Evolutionary conservation across 345 rosid species (phyloP).

Genomic region (Eucalyptus paniculata): DNA sequence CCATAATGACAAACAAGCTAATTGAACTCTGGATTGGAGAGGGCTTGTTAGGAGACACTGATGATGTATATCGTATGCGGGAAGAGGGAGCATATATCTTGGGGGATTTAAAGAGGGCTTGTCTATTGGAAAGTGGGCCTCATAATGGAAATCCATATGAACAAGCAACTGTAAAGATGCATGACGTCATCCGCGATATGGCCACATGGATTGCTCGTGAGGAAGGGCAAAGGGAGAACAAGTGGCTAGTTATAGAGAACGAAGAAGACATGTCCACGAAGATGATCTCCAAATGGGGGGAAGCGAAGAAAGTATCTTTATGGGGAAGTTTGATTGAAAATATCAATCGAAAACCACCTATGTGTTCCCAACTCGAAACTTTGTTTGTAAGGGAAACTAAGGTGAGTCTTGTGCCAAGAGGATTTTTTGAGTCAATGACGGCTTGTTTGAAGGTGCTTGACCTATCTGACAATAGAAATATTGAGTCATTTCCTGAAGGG

Average conservation of each 20-base stretch:
- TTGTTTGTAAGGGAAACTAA: not conserved
- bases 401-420: not conserved
- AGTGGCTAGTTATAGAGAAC: not conserved
- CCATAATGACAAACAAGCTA: not conserved
- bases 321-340: not conserved
- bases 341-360: rapidly evolving
- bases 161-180: not conserved
- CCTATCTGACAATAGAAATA: rapidly evolving
- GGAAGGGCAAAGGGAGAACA: not conserved
- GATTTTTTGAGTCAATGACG: rapidly evolving
- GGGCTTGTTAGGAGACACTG: not conserved
- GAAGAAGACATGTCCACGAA: rapidly evolving
- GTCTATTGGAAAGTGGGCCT: not conserved
- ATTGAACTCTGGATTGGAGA: conserved; percentile 9
- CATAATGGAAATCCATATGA: not conserved
- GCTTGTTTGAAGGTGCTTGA: not conserved
- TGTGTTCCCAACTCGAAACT: not conserved
- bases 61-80: not conserved
- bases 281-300: not conserved
- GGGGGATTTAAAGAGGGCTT: not conserved
- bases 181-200: conserved; percentile 6
- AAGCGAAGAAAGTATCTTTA: not conserved
- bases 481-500: rapidly evolving
- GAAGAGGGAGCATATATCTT: not conserved
- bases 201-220: not conserved